Conservation (phyloP, 257 asterid species). For the Gentiana macrophylla region DNA sequence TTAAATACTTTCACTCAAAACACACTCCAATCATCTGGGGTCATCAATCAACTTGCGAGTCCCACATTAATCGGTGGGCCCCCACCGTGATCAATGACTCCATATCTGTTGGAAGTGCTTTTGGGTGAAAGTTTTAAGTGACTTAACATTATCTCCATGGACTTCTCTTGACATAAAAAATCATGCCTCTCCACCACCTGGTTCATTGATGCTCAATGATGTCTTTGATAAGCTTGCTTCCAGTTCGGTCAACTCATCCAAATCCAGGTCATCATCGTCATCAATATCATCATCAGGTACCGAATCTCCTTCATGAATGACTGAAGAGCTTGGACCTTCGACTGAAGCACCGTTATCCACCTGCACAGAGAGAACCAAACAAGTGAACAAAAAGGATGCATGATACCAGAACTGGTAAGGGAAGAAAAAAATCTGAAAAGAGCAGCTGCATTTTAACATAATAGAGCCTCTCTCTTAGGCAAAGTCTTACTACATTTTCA, state of each 20-base stretch:
- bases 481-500: no score
- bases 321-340: slow-evolving; percentile 60
- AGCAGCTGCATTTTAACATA: no score
- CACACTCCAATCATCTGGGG: no score
- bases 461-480: no score
- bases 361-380: slow-evolving; percentile 24
- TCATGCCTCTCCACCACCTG: slow-evolving; percentile 7
- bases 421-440: no score
- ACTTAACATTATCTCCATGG: no score
- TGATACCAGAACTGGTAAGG: background rate
- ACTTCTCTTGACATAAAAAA: background rate
- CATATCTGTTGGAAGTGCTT: no score
- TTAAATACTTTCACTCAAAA: no score
- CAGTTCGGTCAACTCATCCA: slow-evolving; percentile 77
- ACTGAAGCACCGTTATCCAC: slow-evolving; percentile 32
- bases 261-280: slow-evolving; percentile 68
- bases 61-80: no score
- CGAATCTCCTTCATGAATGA: slow-evolving; percentile 23
- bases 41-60: no score
- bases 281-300: slow-evolving; percentile 18
- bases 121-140: no score
- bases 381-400: slow-evolving; percentile 6
- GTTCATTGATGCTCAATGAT: slow-evolving; percentile 48
- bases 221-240: slow-evolving; percentile 80
- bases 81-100: no score